These are phyloP conservation scores for Lecanicillium sp. DNA, from an alignment of 2,329 filamentous ascomycete species.

Conservation along the genomic window DNA sequence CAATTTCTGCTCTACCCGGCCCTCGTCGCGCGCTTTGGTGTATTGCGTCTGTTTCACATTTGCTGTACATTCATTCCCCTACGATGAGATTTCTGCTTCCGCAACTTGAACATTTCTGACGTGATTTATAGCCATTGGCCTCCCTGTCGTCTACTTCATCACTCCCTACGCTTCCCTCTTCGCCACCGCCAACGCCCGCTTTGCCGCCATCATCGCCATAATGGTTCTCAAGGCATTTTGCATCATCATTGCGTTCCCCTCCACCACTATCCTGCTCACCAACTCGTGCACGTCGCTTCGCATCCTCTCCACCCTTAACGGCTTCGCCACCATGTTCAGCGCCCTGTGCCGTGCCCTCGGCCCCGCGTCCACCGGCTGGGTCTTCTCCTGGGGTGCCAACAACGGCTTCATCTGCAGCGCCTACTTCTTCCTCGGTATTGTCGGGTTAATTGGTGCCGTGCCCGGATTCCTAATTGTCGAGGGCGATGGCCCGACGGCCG, in stretches of 20 bases:
- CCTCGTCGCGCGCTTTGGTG: constrained; percentile 65
- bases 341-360: constrained; percentile 75
- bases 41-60: constrained; percentile 65
- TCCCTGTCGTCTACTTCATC: constrained; percentile 72
- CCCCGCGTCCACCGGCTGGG: constrained; percentile 64
- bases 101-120: neutral
- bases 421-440: constrained; percentile 68
- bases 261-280: constrained; percentile 81
- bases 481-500: constrained; percentile 56
- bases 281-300: constrained; percentile 70
- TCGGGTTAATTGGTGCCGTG: constrained; percentile 60
- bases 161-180: constrained; percentile 74
- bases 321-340: constrained; percentile 76
- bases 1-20: constrained; percentile 84
- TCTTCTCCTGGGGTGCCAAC: constrained; percentile 72
- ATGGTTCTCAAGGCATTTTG: constrained; percentile 70
- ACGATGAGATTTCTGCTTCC: neutral
- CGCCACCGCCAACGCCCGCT: constrained; percentile 40
- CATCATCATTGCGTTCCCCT: constrained; percentile 83
- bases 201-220: constrained; percentile 57
- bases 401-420: constrained; percentile 70
- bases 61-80: constrained; percentile 38
- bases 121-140: constrained; percentile 45
- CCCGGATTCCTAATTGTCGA: constrained; percentile 71
- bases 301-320: constrained; percentile 84